Evolutionary conservation across 2,329 filamentous ascomycete species (phyloP).

Genomic region (Periconia digitata): DNA sequence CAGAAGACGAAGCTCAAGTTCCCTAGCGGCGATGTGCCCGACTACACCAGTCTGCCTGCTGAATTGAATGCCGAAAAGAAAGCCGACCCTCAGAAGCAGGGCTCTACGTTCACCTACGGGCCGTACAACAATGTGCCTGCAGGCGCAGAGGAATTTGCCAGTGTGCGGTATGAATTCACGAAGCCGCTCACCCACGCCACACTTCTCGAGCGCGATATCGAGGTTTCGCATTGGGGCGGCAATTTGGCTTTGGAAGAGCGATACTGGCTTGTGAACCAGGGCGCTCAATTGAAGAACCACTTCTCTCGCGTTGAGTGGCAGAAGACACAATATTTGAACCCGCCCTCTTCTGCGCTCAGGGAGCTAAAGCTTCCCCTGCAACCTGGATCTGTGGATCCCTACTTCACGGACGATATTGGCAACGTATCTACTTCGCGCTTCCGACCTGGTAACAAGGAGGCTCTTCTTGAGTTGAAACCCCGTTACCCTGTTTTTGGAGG

Average conservation of each 20-base stretch:
- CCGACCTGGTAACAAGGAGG: conserved; percentile 73
- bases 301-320: conserved; percentile 54
- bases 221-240: conserved; percentile 97
- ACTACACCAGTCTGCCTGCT: conserved; percentile 74
- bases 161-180: conserved; percentile 91
- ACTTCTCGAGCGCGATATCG: conserved; percentile 82
- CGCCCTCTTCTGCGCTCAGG: conserved; percentile 75
- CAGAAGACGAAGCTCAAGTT: conserved; percentile 98
- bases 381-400: conserved; percentile 79
- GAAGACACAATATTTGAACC: conserved; percentile 66
- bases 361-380: conserved; percentile 79
- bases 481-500: conserved; percentile 95
- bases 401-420: conserved; percentile 94
- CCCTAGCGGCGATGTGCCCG: conserved; percentile 73
- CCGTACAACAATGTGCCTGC: conserved; percentile 83
- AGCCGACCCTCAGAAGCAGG: conserved; percentile 77
- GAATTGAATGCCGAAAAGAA: conserved; percentile 60
- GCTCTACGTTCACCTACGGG: conserved; percentile 84
- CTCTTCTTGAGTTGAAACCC: conserved; percentile 86
- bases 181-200: conserved; percentile 83
- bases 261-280: conserved; percentile 84
- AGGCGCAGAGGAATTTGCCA: conserved; percentile 70
- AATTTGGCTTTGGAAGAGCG: conserved; percentile 94
- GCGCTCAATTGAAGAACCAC: conserved; percentile 66
- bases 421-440: conserved; percentile 95